phyloP scores from a whole-genome alignment of 805 yeast species.

The Wickerhamiella alocasiicola region DNA sequence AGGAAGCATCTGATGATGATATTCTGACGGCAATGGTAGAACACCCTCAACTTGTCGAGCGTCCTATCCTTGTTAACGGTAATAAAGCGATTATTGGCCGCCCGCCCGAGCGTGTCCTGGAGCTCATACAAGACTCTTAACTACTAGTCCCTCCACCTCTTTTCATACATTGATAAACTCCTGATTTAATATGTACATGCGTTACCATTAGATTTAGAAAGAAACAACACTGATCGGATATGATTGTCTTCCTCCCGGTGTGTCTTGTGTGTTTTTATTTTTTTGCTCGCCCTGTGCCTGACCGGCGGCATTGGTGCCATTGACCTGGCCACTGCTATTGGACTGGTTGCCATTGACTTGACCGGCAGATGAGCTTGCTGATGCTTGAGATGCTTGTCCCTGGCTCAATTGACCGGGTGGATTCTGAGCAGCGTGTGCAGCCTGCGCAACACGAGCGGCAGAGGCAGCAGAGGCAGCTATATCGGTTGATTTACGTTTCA shows the following conservation, averaged over 20 bases:
- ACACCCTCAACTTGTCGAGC: not conserved
- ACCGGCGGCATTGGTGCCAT: too few species aligned
- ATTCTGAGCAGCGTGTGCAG: not conserved
- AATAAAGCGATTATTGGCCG: not conserved
- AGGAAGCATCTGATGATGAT: not conserved
- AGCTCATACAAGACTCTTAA: not conserved
- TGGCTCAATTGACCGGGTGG: too few species aligned
- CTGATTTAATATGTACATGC: not conserved
- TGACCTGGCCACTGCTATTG: too few species aligned
- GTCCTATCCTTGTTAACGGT: not conserved
- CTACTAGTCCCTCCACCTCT: too few species aligned
- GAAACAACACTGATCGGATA: conserved; percentile 8
- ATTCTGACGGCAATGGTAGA: not conserved
- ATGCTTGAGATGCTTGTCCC: too few species aligned
- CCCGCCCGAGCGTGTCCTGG: not conserved
- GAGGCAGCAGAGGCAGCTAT: not conserved
- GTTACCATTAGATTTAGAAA: not conserved
- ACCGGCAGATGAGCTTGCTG: too few species aligned
- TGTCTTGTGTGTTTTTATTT: not conserved
- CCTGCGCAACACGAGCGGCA: not conserved
- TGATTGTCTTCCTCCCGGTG: not conserved
- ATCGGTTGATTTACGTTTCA: conserved; percentile 4
- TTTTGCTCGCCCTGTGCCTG: not conserved
- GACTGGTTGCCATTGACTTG: too few species aligned
- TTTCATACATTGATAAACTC: not conserved